These are phyloP conservation scores for Venturia effusa DNA, from an alignment of 2,329 filamentous ascomycete species.

Conservation along the genomic window DNA sequence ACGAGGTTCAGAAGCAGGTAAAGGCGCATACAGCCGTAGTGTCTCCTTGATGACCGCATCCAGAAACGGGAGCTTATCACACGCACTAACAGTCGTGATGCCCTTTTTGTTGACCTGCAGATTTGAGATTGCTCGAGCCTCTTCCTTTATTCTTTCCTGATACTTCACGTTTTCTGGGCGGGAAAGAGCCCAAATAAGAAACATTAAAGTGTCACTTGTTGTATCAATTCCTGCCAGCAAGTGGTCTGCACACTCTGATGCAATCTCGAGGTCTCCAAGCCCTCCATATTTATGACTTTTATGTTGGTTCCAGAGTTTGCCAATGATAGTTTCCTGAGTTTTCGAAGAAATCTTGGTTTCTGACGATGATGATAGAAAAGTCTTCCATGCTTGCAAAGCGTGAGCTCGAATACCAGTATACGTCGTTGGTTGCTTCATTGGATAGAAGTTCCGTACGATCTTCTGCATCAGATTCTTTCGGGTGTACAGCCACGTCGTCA, in stretches of 20 bases:
- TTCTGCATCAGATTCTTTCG: constrained; percentile 28
- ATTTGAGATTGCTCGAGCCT: constrained; percentile 25
- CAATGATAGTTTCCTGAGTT: constrained; percentile 26
- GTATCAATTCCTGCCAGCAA: constrained; percentile 30
- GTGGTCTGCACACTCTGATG: constrained; percentile 44
- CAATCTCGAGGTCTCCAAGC: constrained; percentile 36
- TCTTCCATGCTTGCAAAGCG: constrained; percentile 26
- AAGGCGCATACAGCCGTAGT: constrained; percentile 37
- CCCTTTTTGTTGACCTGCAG: constrained; percentile 19
- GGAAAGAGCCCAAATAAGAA: constrained; percentile 32
- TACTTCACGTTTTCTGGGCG: constrained; percentile 29
- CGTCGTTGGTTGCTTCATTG: constrained; percentile 41
- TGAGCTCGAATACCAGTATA: constrained; percentile 41
- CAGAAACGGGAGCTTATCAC: constrained; percentile 33
- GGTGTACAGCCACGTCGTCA: constrained; percentile 40
- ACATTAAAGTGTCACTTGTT: constrained; percentile 24
- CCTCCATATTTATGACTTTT: constrained; percentile 16
- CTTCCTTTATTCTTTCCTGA: constrained; percentile 36
- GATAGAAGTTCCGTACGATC: constrained; percentile 31
- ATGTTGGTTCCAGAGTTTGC: constrained; percentile 27
- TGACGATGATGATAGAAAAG: constrained; percentile 19
- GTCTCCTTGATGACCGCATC: constrained; percentile 42
- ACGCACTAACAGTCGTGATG: constrained; percentile 25
- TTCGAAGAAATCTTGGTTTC: constrained; percentile 13
- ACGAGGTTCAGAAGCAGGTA: constrained; percentile 42